Evolutionary conservation across 345 rosid genomes (phyloP), one percentile per base, ranked within the genome.

Genomic region (Melaleuca quinquenervia): DNA sequence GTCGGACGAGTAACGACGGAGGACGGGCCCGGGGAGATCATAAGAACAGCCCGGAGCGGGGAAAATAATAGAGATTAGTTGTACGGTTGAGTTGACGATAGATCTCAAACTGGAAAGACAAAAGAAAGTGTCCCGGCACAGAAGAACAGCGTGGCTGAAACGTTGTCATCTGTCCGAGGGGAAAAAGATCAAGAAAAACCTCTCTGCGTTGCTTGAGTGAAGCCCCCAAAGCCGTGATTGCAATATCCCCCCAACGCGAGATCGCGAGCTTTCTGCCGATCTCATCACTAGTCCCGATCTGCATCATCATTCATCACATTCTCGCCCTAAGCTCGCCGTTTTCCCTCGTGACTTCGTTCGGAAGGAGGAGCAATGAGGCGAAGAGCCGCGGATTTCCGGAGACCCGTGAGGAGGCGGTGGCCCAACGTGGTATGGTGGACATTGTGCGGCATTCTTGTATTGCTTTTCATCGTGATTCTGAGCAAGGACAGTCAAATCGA

Each of bases 351-450:
- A 16, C 60, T 29, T n/a, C n/a, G 48, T 32, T 7, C 54, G 84
- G 84, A 4, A 29, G 41, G 26, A 0, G 85, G 83, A 50, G 84
- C 88, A 82, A 95, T 94, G 98, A 91, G 96, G 93, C 88, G 98
- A 88, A 91, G 99, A 86, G 94, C 91, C 21, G 84, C 88, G 85
- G 95, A 94, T 78, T 92, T 91, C 87, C 91, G 98, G 88, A 82
- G 96, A 87, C 91, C 92, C n/a, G 93, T 88, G 36, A 89, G 94
- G 91, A 87, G 96, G 94, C 88, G 93, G 90, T 82, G 91, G 86
- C 91, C 98, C 24, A 94, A 90, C 88, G 93, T 90, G 62, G 94
- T 94, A 21, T 94, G 98, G 98, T 92, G 93, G 95, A 86, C 94
- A 13, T 85, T 93, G 52, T 93, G 89, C 85, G 95, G 93, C 50